Conservation (phyloP, 345 rosid species). For the Mangifera indica region DNA sequence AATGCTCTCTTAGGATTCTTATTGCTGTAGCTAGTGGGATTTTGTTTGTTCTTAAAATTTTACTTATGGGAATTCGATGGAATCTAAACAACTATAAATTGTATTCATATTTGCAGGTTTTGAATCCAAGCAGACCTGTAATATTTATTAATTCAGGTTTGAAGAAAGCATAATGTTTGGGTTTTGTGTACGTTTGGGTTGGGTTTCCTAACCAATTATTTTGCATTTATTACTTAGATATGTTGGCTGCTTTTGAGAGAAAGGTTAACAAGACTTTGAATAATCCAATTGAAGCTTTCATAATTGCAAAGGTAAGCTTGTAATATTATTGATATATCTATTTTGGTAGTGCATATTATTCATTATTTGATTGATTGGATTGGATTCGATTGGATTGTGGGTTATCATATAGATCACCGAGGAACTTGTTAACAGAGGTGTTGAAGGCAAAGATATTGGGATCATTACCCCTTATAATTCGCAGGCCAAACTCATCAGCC, state of each 20-base stretch:
- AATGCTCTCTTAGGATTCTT: neutral
- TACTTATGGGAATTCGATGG: neutral
- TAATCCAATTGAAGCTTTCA: constrained; percentile 82
- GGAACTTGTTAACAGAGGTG: constrained; percentile 58
- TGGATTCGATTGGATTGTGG: too few relatives aligned
- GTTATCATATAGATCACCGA: constrained; percentile 48
- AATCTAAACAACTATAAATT: constrained; percentile 7
- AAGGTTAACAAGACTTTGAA: constrained; percentile 67
- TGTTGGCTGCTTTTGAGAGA: constrained; percentile 71
- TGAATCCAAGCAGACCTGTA: constrained; percentile 67
- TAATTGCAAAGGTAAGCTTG: constrained; percentile 66
- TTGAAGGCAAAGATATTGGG: constrained; percentile 73
- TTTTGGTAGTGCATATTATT: neutral
- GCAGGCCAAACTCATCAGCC: constrained; percentile 71
- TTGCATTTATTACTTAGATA: constrained; percentile 41
- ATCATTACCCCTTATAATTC: constrained; percentile 94
- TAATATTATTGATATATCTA: too few relatives aligned
- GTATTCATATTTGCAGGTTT: constrained; percentile 50
- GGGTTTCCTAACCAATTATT: constrained; percentile 15
- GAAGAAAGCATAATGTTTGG: constrained; percentile 14
- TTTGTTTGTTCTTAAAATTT: neutral
- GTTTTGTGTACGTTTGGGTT: constrained; percentile 13
- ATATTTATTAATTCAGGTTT: constrained; percentile 80
- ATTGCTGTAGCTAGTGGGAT: neutral
- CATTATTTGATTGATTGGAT: neutral